These are phyloP conservation scores for Populus simonii DNA, from an alignment of 345 rosid species.

Conservation along the genomic window DNA sequence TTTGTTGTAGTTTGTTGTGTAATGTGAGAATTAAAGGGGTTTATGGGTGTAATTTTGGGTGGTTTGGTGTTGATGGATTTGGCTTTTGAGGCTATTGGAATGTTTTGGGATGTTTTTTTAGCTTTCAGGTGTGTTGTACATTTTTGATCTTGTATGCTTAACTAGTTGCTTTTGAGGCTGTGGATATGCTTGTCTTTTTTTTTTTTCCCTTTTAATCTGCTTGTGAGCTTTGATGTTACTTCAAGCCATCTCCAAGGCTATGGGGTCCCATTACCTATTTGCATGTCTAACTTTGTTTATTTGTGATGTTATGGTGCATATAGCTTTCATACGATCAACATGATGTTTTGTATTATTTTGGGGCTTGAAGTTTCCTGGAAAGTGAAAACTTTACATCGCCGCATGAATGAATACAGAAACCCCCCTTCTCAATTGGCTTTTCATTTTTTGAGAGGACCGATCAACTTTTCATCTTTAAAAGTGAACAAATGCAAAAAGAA, in stretches of 20 bases:
- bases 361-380: conserved; percentile 21
- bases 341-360: conserved; percentile 22
- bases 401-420: background rate
- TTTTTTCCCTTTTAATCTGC: conserved; percentile 2
- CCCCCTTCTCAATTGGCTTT: background rate
- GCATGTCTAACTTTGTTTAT: conserved; percentile 6
- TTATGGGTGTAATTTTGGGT: conserved; percentile 17
- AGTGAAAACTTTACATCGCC: conserved; percentile 9
- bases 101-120: conserved; percentile 22
- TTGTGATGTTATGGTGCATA: conserved; percentile 7
- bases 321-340: conserved; percentile 17
- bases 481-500: background rate
- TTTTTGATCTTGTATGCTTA: conserved; percentile 19
- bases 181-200: conserved; percentile 20
- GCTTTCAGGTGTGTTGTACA: conserved; percentile 19
- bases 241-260: conserved; percentile 11
- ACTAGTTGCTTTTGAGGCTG: conserved; percentile 13
- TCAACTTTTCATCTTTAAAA: background rate
- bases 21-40: background rate
- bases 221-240: conserved; percentile 24
- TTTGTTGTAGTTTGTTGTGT: conserved; percentile 9
- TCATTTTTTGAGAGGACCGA: background rate
- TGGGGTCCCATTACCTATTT: conserved; percentile 38
- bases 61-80: conserved; percentile 9
- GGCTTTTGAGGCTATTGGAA: background rate